Evolutionary conservation across 2,329 filamentous ascomycete species (phyloP).

Genomic region (Aureobasidium uvarum): DNA sequence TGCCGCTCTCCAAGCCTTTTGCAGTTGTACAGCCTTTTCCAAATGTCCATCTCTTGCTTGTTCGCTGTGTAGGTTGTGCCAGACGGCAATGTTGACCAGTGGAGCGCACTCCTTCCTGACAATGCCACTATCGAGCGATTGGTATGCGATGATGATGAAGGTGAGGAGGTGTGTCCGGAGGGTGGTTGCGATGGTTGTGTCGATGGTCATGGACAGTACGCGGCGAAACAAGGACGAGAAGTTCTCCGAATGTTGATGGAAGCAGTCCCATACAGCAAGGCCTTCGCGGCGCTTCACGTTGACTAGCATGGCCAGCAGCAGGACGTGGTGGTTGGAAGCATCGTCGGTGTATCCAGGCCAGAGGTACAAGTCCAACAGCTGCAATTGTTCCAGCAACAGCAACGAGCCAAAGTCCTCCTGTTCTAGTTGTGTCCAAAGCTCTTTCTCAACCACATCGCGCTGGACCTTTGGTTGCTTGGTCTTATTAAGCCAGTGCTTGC

Average conservation of each 20-base stretch:
- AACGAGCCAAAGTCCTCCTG: constrained; percentile 76
- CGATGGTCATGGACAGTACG: constrained; percentile 78
- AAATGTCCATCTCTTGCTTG: constrained; percentile 69
- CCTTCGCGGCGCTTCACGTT: constrained; percentile 87
- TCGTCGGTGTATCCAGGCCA: constrained; percentile 92
- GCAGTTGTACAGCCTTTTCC: constrained; percentile 68
- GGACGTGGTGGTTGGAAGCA: constrained; percentile 85
- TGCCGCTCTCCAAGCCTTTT: constrained; percentile 87
- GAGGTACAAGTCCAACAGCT: constrained; percentile 87
- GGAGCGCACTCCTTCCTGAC: constrained; percentile 96
- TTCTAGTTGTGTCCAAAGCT: constrained; percentile 87
- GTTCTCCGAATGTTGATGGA: constrained; percentile 71
- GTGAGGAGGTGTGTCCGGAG: constrained; percentile 75
- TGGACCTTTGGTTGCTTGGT: constrained; percentile 67
- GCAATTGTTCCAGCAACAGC: constrained; percentile 81
- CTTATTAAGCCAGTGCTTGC: constrained; percentile 77
- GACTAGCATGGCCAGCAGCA: constrained; percentile 79
- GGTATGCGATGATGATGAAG: constrained; percentile 88
- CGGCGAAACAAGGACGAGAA: constrained; percentile 90
- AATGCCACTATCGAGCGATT: constrained; percentile 83
- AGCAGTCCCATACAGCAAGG: constrained; percentile 80
- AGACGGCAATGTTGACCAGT: constrained; percentile 89
- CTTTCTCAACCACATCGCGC: constrained; percentile 74
- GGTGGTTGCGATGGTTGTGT: constrained; percentile 45
- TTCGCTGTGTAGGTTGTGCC: constrained; percentile 87